phyloP scores from a whole-genome alignment of 116 monocot species.

The Thalassia testudinum region DNA sequence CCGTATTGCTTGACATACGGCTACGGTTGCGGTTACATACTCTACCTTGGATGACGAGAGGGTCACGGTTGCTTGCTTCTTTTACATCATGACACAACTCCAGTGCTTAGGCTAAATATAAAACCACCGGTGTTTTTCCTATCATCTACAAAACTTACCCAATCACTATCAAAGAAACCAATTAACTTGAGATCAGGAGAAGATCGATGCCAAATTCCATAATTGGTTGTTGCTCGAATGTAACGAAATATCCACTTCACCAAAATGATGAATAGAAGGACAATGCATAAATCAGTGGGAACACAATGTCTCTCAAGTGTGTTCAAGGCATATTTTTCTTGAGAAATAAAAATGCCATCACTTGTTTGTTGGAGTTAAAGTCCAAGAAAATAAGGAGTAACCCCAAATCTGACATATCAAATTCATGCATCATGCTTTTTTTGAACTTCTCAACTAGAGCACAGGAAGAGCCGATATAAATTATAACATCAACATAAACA shows the following conservation, averaged over 20 bases:
- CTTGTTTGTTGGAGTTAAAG: not conserved
- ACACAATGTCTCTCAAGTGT: not conserved
- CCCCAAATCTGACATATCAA: slow-evolving; percentile 6
- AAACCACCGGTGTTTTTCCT: not conserved
- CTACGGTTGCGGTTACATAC: not conserved
- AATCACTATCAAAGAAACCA: slow-evolving; percentile 4
- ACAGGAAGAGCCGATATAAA: slow-evolving; percentile 2
- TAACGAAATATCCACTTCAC: slow-evolving; percentile 7
- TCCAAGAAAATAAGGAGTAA: slow-evolving; percentile 6
- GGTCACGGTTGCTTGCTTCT: not conserved
- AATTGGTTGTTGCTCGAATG: slow-evolving; percentile 2
- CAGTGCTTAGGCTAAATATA: not conserved
- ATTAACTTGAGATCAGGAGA: not conserved
- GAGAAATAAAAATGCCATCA: slow-evolving; percentile 5
- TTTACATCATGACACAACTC: not conserved
- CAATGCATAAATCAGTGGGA: slow-evolving; percentile 9
- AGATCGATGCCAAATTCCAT: slow-evolving; percentile 6
- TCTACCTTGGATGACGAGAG: not conserved
- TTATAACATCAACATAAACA: slow-evolving; percentile 9
- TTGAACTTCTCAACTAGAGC: not conserved
- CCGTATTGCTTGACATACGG: slow-evolving; percentile 3
- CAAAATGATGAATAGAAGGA: slow-evolving; percentile 10
- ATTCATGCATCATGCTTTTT: not conserved
- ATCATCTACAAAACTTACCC: not conserved
- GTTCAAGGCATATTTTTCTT: slow-evolving; percentile 4